Percentiles rank a stretch among this genome's conserved stretches.
Evolutionary conservation across 1,284 basidiomycete genomes (phyloP).

Genomic region (Chondrostereum purpureum): DNA sequence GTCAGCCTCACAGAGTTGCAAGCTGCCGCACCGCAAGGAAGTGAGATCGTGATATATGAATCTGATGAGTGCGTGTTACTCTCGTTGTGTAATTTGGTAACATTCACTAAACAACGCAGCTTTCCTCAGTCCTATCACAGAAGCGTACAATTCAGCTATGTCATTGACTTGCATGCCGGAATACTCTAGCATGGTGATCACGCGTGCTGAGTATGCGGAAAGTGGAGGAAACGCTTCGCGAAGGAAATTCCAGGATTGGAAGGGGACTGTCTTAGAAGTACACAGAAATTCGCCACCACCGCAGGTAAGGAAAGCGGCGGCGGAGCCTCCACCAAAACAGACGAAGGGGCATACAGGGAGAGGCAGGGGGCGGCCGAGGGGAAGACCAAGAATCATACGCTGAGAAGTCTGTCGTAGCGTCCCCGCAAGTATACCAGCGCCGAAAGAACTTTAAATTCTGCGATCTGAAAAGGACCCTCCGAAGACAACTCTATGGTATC

Average conservation of each 20-base stretch:
- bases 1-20: slow-evolving; percentile 54
- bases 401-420: too few relatives aligned
- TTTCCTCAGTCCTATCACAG: slow-evolving; percentile 73
- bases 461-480: too few relatives aligned
- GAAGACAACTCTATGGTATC: too few relatives aligned
- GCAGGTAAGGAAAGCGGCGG: too few relatives aligned
- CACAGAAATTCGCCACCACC: background rate
- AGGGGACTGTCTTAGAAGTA: slow-evolving; percentile 15
- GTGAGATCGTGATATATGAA: slow-evolving; percentile 65
- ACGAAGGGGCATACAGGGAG: slow-evolving; percentile 11
- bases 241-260: slow-evolving; percentile 55
- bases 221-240: slow-evolving; percentile 69
- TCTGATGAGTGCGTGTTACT: slow-evolving; percentile 60
- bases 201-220: slow-evolving; percentile 78
- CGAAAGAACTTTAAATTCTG: too few relatives aligned
- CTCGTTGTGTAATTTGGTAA: slow-evolving; percentile 4
- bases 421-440: too few relatives aligned
- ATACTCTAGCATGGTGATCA: slow-evolving; percentile 52
- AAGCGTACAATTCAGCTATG: slow-evolving; percentile 65
- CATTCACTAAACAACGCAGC: slow-evolving; percentile 4
- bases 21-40: slow-evolving; percentile 73
- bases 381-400: slow-evolving; percentile 10
- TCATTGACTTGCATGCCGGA: slow-evolving; percentile 49
- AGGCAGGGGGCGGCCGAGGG: slow-evolving; percentile 13
- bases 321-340: slow-evolving; percentile 13